A percentile compares a stretch with the other conserved stretches of the same genome.
These are phyloP conservation scores for Yamadazyma diddensiae DNA, from an alignment of 1,139 yeast species.

Conservation along the genomic window DNA sequence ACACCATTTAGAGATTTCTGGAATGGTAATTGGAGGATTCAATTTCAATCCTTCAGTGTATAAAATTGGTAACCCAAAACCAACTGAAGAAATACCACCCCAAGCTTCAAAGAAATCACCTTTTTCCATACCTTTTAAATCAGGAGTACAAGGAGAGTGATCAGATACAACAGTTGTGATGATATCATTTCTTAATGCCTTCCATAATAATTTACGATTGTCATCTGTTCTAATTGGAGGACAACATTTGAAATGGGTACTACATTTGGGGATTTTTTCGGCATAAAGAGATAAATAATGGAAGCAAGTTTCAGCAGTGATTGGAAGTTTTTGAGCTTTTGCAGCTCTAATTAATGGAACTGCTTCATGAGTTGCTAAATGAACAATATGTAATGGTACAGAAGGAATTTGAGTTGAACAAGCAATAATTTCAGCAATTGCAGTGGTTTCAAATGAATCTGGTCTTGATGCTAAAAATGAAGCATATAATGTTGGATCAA, in stretches of 20 bases:
- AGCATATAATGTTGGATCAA: slow-evolving; percentile 67
- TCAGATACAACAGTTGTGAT: slow-evolving; percentile 91
- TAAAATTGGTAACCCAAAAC: slow-evolving; percentile 79
- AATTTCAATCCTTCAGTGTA: slow-evolving; percentile 69
- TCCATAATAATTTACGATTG: slow-evolving; percentile 74
- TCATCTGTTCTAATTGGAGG: slow-evolving; percentile 84
- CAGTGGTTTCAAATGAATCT: slow-evolving; percentile 80
- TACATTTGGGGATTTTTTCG: slow-evolving; percentile 69
- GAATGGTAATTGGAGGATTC: slow-evolving; percentile 50
- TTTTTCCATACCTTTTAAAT: slow-evolving; percentile 70
- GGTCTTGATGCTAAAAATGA: slow-evolving; percentile 85
- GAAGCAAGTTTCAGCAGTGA: slow-evolving; percentile 90
- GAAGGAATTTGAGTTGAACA: slow-evolving; percentile 60
- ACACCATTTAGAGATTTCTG: slow-evolving; percentile 75
- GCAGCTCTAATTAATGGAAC: slow-evolving; percentile 71
- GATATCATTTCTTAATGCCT: slow-evolving; percentile 60
- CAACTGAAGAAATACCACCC: slow-evolving; percentile 97
- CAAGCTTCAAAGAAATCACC: slow-evolving; percentile 92
- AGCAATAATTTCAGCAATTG: slow-evolving; percentile 66
- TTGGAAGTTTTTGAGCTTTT: slow-evolving; percentile 51
- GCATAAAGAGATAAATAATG: slow-evolving; percentile 80
- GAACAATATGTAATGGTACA: slow-evolving; percentile 82
- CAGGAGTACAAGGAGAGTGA: slow-evolving; percentile 95
- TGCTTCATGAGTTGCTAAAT: slow-evolving; percentile 81
- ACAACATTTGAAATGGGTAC: slow-evolving; percentile 87